These are phyloP conservation scores for Tephrocybe sp. DNA, from an alignment of 768 basidiomycete genomes.

Conservation along the genomic window DNA sequence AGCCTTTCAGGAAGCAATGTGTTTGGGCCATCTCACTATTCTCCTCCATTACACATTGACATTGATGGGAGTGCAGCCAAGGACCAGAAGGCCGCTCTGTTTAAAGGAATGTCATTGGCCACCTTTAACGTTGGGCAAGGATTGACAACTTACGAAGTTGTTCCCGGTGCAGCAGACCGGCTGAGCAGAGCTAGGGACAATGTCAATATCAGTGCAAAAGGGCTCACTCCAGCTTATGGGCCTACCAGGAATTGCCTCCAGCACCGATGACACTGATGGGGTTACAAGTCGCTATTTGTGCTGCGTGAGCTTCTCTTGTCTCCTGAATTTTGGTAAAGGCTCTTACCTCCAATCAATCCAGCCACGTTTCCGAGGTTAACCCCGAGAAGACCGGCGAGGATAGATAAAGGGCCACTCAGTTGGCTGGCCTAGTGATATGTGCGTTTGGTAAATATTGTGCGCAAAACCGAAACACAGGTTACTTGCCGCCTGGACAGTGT, in stretches of 20 bases:
- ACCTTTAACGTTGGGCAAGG: background rate
- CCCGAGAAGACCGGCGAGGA: slow-evolving; percentile 7
- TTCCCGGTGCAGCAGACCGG: slow-evolving; percentile 19
- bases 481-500: slow-evolving; percentile 7
- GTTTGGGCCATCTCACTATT: background rate
- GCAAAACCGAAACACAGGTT: background rate
- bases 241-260: slow-evolving; percentile 15
- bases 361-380: slow-evolving; percentile 3
- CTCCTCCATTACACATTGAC: background rate
- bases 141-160: slow-evolving; percentile 13
- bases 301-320: background rate
- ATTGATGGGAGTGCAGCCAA: slow-evolving; percentile 11
- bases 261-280: slow-evolving; percentile 9
- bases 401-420: background rate
- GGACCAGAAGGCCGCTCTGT: slow-evolving; percentile 7
- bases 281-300: slow-evolving; percentile 9
- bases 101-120: background rate
- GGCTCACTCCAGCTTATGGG: background rate
- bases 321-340: no score
- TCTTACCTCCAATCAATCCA: slow-evolving; percentile 15
- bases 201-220: background rate
- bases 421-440: background rate
- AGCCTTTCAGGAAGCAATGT: no score
- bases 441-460: background rate
- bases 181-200: slow-evolving; percentile 10